Percentiles rank a stretch among this genome's conserved stretches.
phyloP scores from a whole-genome alignment of 2,329 filamentous ascomycete genomes.

The Cordyceps tenuipes region DNA sequence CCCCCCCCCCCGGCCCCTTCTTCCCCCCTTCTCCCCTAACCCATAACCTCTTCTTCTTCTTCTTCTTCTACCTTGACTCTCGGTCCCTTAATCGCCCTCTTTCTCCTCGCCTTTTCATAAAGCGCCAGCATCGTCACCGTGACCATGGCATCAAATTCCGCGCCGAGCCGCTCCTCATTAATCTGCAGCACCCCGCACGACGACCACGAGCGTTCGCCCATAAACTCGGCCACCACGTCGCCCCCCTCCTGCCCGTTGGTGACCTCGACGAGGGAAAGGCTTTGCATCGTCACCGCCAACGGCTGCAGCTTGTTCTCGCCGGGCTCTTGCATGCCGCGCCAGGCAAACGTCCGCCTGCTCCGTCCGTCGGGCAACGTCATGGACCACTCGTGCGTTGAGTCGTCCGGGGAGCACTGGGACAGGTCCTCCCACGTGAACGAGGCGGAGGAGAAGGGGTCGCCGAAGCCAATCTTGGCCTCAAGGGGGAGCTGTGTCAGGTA shows the following conservation, averaged over 20 bases:
- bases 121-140: constrained; percentile 1
- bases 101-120: neutral
- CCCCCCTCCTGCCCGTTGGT: neutral
- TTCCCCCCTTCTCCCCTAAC: too few relatives aligned
- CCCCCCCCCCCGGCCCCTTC: too few relatives aligned
- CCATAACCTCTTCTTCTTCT: too few relatives aligned
- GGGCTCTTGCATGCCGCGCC: too few relatives aligned
- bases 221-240: constrained; percentile 1
- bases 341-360: neutral
- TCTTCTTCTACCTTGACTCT: too few relatives aligned
- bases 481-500: constrained; percentile 3
- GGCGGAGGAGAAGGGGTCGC: neutral
- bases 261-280: constrained; percentile 8
- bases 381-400: neutral
- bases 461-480: constrained; percentile 9
- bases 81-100: neutral
- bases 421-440: neutral
- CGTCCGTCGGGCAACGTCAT: neutral
- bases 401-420: neutral
- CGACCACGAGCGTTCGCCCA: neutral
- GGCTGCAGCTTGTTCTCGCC: too few relatives aligned
- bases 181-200: constrained; percentile 8
- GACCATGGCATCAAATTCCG: neutral
- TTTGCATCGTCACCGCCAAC: neutral
- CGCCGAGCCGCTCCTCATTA: neutral